phyloP scores from a whole-genome alignment of 2,329 filamentous ascomycete species.

The Colletotrichum eremochloae region DNA sequence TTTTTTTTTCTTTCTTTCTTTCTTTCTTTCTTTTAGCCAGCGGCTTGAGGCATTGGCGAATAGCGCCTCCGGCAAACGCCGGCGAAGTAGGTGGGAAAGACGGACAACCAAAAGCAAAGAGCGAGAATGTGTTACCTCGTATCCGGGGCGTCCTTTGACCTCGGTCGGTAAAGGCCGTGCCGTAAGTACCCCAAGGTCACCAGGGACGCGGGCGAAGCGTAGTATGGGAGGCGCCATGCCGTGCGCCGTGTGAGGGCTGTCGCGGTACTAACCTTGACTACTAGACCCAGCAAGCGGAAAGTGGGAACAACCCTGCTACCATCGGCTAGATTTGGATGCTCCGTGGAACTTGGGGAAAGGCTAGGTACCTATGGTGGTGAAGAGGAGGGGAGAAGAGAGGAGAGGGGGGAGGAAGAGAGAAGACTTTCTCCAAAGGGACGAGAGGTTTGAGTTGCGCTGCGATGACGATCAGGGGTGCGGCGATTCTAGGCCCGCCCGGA shows the following conservation, averaged over 20 bases:
- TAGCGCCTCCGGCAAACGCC: constrained; percentile 2
- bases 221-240: neutral
- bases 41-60: neutral
- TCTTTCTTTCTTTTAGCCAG: neutral
- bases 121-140: neutral
- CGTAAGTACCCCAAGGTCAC: neutral
- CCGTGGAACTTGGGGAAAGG: constrained; percentile 8
- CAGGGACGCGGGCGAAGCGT: constrained; percentile 17
- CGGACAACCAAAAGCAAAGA: neutral
- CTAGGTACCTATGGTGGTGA: neutral
- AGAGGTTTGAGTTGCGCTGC: neutral
- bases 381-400: neutral
- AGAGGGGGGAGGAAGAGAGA: neutral
- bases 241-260: constrained; percentile 11
- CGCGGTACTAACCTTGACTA: constrained; percentile 16
- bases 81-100: neutral
- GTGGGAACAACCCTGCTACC: constrained; percentile 18
- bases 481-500: constrained; percentile 32
- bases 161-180: constrained; percentile 27
- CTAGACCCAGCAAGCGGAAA: constrained; percentile 4
- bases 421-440: neutral
- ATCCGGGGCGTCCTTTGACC: constrained; percentile 22
- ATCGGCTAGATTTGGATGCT: constrained; percentile 15
- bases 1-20: too few relatives aligned
- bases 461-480: constrained; percentile 24